Evolutionary conservation across 495 filamentous ascomycete species (phyloP), one percentile per base, ranked within the genome.

Genomic region (Penicillium atrosanguineum): DNA sequence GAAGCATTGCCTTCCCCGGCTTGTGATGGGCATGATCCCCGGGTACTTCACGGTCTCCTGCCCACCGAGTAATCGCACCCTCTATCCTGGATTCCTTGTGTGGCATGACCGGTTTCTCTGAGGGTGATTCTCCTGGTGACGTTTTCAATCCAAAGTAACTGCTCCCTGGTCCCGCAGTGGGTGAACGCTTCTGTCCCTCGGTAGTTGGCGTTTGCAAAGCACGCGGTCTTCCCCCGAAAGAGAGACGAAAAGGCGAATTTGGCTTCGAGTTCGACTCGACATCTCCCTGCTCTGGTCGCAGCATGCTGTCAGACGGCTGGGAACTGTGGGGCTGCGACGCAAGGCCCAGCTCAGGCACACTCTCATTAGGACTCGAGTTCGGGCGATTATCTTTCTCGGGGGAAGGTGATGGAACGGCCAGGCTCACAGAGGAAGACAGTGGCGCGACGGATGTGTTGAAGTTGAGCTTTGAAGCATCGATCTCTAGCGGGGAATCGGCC

Each of bases 1-100:
- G 83, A 20, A 88, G 76, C 74, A 82, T 85, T 11, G 79, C 75
- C 63, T 84, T 88, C 15, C 79, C 74, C 18, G 71, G 70, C 48
- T 70, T 75, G 46, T 73, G 73, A 42, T 69, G 64, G 1, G 55
- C 38, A 50, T 59, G 62, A 16, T 77, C 69, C 20, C 48, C 44
- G n/a, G 61, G 51, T 37, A 53, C 44, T 48, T 73, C 69, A 12
- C 71, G 68, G 50, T 75, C 69, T n/a, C 38, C 57, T 16, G 44
- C 45, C n/a, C 71, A 67, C 11, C 67, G 67, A 46, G 48, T 29
- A 26, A 29, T 29, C 3, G 48, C 20, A 8, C 56, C 43, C 36
- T 74, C 72, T 25, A 49, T 29, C 41, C 58, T 68, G 44, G 61
- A 49, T 14, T 76, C 71, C 39, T 52, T 62, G 26, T 65, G 66